Conservation (phyloP, 768 basidiomycete species). For the Russula sp. region DNA sequence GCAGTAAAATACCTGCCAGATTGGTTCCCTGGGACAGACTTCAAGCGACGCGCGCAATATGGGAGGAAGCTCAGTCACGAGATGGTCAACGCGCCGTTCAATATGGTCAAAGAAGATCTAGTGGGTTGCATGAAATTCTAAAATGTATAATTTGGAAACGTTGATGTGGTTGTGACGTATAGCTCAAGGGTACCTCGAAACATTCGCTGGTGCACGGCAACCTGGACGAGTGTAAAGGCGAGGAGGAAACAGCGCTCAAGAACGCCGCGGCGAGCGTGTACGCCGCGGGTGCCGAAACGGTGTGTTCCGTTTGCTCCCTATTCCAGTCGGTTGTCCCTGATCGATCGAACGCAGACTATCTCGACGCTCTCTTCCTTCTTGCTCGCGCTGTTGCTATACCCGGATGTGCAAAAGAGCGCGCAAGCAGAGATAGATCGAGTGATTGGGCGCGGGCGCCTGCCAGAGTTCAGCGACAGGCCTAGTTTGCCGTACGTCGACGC, state of each 20-base stretch:
- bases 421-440: slow-evolving; percentile 23
- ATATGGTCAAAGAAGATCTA: slow-evolving; percentile 11
- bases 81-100: slow-evolving; percentile 14
- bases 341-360: background rate
- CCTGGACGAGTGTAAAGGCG: slow-evolving; percentile 2
- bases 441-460: slow-evolving; percentile 24
- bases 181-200: slow-evolving; percentile 14
- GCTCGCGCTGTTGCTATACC: slow-evolving; percentile 15
- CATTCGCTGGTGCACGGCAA: slow-evolving; percentile 16
- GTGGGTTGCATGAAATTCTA: background rate
- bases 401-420: slow-evolving; percentile 9
- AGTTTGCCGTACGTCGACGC: slow-evolving; percentile 27
- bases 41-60: slow-evolving; percentile 7
- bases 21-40: slow-evolving; percentile 14
- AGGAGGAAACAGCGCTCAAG: slow-evolving; percentile 4
- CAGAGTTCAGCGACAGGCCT: slow-evolving; percentile 20
- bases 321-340: background rate
- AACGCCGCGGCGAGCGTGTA: slow-evolving; percentile 13
- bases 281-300: slow-evolving; percentile 16
- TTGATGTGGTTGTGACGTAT: background rate
- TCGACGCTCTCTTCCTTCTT: slow-evolving; percentile 12
- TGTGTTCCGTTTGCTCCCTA: background rate
- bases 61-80: slow-evolving; percentile 7
- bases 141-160: background rate
- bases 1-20: slow-evolving; percentile 6